Conservation (phyloP, 2,329 filamentous ascomycete genomes). For the Achaetomium macrosporum region DNA sequence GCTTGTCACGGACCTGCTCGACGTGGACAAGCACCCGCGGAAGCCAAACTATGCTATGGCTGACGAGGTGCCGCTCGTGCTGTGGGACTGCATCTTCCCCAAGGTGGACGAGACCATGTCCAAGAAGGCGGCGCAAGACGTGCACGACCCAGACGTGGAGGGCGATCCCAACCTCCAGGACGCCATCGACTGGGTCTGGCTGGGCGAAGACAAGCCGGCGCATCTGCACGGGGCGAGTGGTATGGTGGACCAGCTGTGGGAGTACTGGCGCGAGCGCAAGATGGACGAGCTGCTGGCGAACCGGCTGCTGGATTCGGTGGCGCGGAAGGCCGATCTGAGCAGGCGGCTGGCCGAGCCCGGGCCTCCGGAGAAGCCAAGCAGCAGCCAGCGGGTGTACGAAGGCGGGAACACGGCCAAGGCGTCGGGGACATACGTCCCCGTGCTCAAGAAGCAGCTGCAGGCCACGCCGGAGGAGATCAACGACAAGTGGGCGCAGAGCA, state of each 20-base stretch:
- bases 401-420: conserved; percentile 48
- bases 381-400: conserved; percentile 43
- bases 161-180: conserved; percentile 41
- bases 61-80: conserved; percentile 78
- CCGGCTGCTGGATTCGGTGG: conserved; percentile 61
- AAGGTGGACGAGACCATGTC: conserved; percentile 29
- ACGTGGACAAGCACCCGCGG: conserved; percentile 63
- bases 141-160: conserved; percentile 26
- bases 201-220: conserved; percentile 57
- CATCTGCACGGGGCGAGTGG: conserved; percentile 60
- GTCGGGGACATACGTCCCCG: conserved; percentile 48
- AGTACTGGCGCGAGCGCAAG: conserved; percentile 74
- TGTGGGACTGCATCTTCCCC: conserved; percentile 95
- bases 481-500: conserved; percentile 55
- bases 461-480: conserved; percentile 51
- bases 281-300: conserved; percentile 83
- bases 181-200: conserved; percentile 70
- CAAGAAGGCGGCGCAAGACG: conserved; percentile 18
- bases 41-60: conserved; percentile 88
- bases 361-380: conserved; percentile 33
- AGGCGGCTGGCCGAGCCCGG: conserved; percentile 32
- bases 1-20: conserved; percentile 68
- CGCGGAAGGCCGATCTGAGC: conserved; percentile 31
- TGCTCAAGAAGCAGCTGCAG: conserved; percentile 46
- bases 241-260: conserved; percentile 73